phyloP scores from a whole-genome alignment of 768 basidiomycete species.

The Mycena pura region DNA sequence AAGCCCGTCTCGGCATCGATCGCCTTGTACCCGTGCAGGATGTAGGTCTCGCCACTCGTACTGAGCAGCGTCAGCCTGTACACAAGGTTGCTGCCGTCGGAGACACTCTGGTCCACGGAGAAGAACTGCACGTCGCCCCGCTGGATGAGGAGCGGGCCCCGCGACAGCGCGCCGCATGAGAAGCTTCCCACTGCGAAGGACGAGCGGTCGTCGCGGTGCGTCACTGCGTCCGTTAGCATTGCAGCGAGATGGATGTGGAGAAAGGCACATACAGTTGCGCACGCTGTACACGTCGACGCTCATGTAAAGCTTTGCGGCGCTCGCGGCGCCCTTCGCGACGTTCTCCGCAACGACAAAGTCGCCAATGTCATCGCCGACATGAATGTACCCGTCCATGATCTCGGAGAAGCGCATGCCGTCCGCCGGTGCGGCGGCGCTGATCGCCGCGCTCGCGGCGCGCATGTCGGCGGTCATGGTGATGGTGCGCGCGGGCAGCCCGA shows the following conservation, averaged over 20 bases:
- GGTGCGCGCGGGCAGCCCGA: conserved; percentile 16
- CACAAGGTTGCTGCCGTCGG: conserved; percentile 14
- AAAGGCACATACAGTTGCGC: conserved; percentile 8
- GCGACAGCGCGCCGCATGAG: conserved; percentile 21
- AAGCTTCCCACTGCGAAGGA: conserved; percentile 25
- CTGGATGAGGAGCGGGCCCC: conserved; percentile 21
- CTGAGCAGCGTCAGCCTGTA: conserved; percentile 25
- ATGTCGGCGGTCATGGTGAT: conserved; percentile 18
- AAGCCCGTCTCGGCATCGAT: conserved; percentile 17
- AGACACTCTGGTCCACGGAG: conserved; percentile 13
- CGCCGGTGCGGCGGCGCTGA: not conserved
- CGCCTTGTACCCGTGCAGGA: conserved; percentile 24
- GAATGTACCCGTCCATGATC: conserved; percentile 24
- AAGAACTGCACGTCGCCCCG: conserved; percentile 26
- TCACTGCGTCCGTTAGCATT: conserved; percentile 1
- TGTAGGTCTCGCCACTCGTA: conserved; percentile 19
- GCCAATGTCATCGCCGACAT: conserved; percentile 24
- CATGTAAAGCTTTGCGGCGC: conserved; percentile 20
- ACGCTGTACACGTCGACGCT: conserved; percentile 15
- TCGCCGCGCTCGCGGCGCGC: conserved; percentile 7
- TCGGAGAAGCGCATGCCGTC: conserved; percentile 25
- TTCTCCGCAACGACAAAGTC: conserved; percentile 22
- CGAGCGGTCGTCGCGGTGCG: conserved; percentile 13
- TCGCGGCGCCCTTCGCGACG: conserved; percentile 18
- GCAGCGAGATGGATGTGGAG: not conserved